Evolutionary conservation across 2,329 filamentous ascomycete species (phyloP), one percentile per base, ranked within the genome.

Genomic region (Myriosclerotinia curreyana): DNA sequence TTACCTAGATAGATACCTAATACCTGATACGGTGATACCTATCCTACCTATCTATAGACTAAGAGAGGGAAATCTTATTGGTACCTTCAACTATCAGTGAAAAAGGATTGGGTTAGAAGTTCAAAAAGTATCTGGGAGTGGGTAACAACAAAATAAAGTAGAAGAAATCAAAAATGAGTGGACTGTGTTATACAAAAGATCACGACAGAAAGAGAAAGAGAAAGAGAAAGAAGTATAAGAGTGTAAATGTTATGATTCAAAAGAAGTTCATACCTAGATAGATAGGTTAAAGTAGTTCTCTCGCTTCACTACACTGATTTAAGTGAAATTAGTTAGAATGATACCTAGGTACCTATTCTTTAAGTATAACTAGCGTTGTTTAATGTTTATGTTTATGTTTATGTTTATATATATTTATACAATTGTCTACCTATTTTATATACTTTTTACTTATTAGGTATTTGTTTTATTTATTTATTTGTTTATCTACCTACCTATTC

Each of bases 141-240:
- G 50, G 49, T n/a, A 44, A 20, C 20, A 36, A 34, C 15, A 12
- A 6, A 25, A n/a, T 51, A 56, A 56, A 58, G 36, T 40, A n/a
- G 20, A 59, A 36, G 15, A 56, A 31, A 31, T 3, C 5, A 5
- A 31, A 34, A 58, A 63, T 56, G 60, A 63, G 42, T 49, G 60
- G 52, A 63, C 60, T 62, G 40, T 34, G 52, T 50, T 63, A 44
- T 31, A 58, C 60, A 46, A 58, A 58, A 40, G 42, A 49, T 40
- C 34, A 63, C 34, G 40, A 40, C 42, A 56, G 50, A 36, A 34
- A 22, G 40, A 55, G n/a, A 50, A 31, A 8, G 34, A 2, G 20
- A 20, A n/a, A 38, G 42, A 17, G 20, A 17, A 8, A n/a, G 42
- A 9, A 44, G 42, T 7, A 44, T 3, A 15, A 42, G 40, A 11